phyloP scores from a whole-genome alignment of 345 rosid species.

The Populus davidiana region DNA sequence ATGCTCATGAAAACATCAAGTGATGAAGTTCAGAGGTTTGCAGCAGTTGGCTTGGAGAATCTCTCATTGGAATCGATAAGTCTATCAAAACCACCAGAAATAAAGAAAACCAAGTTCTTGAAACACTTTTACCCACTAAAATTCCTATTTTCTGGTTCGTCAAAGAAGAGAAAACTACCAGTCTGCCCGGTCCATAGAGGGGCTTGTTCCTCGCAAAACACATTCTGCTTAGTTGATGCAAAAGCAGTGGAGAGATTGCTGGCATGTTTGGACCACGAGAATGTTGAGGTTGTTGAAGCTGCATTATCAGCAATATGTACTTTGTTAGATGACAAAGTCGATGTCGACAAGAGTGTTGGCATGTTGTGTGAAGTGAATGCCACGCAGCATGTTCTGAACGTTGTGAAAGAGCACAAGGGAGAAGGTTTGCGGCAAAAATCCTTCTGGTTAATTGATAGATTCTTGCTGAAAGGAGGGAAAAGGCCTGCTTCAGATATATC shows the following conservation, averaged over 20 bases:
- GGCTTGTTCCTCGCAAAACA: slow-evolving; percentile 66
- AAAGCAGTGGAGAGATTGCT: slow-evolving; percentile 70
- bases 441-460: slow-evolving; percentile 81
- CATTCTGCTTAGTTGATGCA: slow-evolving; percentile 86
- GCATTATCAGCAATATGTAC: slow-evolving; percentile 79
- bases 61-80: slow-evolving; percentile 63
- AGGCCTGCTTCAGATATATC: slow-evolving; percentile 57
- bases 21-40: slow-evolving; percentile 76
- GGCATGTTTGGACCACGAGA: slow-evolving; percentile 72
- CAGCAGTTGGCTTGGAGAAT: slow-evolving; percentile 77
- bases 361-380: slow-evolving; percentile 58
- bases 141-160: slow-evolving; percentile 41
- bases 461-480: slow-evolving; percentile 61
- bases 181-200: slow-evolving; percentile 78
- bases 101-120: slow-evolving; percentile 42
- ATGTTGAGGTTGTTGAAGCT: slow-evolving; percentile 70
- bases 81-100: slow-evolving; percentile 51
- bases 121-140: slow-evolving; percentile 43
- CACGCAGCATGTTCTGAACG: slow-evolving; percentile 52
- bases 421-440: slow-evolving; percentile 74
- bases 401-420: slow-evolving; percentile 57
- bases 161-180: slow-evolving; percentile 41
- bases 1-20: slow-evolving; percentile 68
- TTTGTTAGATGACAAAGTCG: slow-evolving; percentile 77
- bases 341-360: slow-evolving; percentile 58